Evolutionary conservation across 495 filamentous ascomycete genomes (phyloP), one percentile per base, ranked within the genome.

Genomic region (Penicillium waksmanii): DNA sequence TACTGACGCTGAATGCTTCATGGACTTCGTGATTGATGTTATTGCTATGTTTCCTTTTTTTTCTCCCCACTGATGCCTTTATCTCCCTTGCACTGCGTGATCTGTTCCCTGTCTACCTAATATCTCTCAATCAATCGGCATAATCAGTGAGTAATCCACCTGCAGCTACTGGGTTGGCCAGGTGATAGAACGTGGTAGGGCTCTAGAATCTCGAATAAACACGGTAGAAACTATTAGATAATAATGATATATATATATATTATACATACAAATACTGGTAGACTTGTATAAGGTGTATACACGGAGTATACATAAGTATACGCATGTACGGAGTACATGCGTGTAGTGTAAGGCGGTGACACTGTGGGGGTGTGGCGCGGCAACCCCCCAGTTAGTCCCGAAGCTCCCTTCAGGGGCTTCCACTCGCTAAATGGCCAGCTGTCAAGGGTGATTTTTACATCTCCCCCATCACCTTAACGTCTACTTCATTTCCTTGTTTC

Each of bases 321-420:
- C 23, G 35, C 11, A 46, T 25, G 5, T 19, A n/a, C n/a, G n/a
- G n/a, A n/a, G 23, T 23, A 23, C 23, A 23, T 23, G 23, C 23
- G 23, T 23, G 3, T 36, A 36, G 9, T 25, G 31, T 58, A 69
- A 64, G 67, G 67, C 67, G 67, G 67, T 70, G 67, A 70, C 67
- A 62, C 43, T 70, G 65, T 68, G 65, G 67, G 71, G 70, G 55
- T 73, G 71, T 77, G 69, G 72, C 72, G 75, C 70, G 66, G 71
- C 52, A 58, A 62, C 67, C 66, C 66, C 67, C 62, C 61, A 65
- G 55, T 70, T 55, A 52, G 61, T 67, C 71, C 68, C 70, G 60
- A 73, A 69, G 68, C 70, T 68, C 66, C 62, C 62, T 77, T 74
- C 77, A 75, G 77, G 77, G 75, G 61, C 70, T 42, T 53, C 74